Conservation (phyloP, 163 green algal genomes). For the Chlorella variabilis region DNA sequence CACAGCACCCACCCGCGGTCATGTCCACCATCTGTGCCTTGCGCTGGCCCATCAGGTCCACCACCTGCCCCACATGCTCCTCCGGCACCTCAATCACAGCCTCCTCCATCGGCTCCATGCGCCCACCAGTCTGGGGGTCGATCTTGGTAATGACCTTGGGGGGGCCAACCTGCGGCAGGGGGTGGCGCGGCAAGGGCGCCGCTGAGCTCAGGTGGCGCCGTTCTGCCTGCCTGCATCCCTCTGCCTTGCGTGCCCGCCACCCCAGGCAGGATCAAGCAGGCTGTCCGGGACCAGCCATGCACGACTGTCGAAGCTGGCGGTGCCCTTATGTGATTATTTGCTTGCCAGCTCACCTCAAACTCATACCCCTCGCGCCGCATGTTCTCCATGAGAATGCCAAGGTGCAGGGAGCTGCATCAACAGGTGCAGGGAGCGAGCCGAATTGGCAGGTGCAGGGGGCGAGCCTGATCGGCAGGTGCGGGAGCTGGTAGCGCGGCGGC, state of each 20-base stretch:
- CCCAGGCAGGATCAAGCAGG: no score
- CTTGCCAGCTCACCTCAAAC: conserved; percentile 94
- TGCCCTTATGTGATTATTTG: no score
- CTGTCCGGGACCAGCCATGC: no score
- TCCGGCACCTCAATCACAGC: conserved; percentile 87
- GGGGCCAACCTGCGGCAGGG: background rate
- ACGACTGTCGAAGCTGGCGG: no score
- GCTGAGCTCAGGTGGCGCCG: no score
- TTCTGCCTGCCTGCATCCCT: no score
- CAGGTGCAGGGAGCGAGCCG: background rate
- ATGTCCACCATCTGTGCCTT: conserved; percentile 97
- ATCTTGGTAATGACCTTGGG: conserved; percentile 81
- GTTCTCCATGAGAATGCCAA: conserved; percentile 99
- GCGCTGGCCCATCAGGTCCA: conserved; percentile 93
- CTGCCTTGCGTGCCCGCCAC: no score
- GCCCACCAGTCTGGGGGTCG: conserved; percentile 74
- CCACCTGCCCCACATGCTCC: conserved; percentile 75
- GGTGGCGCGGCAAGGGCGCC: background rate
- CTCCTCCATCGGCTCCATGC: conserved; percentile 95
- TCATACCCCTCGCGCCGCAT: conserved; percentile 99
- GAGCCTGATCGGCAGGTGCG: no score
- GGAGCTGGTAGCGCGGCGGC: no score
- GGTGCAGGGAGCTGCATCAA: conserved; percentile 87
- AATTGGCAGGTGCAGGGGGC: background rate
- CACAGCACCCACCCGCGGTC: conserved; percentile 24